Base-by-base conservation (phyloP, 2,329 filamentous ascomycete species). In the Pseudogymnoascus sp. region DNA sequence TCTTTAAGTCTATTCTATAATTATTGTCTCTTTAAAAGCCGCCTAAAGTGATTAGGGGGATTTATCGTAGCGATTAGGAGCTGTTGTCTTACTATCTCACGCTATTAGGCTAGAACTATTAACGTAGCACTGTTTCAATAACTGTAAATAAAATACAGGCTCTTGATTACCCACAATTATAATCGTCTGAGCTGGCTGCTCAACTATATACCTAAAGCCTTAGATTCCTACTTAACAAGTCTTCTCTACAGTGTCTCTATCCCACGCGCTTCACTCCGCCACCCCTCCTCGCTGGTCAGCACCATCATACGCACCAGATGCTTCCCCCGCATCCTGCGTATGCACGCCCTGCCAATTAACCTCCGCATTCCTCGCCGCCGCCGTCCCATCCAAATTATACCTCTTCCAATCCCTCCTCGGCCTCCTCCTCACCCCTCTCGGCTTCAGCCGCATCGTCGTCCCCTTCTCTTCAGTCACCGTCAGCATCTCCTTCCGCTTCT, bases 171-270 rank as follows among this genome's bases (percentile, higher is more conserved):
- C 4, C 23, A 51, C 86, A 70, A 12, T 12, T 29, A 51, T 26
- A 93, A 91, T 73, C 85, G 12, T 10, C 45, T 51, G 2, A n/a
- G 45, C 12, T 51, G 14, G 1, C 10, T 26, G 3, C 21, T 51
- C 3, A 51, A 26, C 8, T 14, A 8, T 51, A 26, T 51, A 51
- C 21, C 21, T 8, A 29, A 54, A 4, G 4, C 14, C 12, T 26
- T 5, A 26, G 18, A 3, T 40, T n/a, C 39, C n/a, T 4, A 51
- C 21, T 21, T 29, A 51, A 26, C 12, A n/a, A 12, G 12, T n/a
- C 10, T 8, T 14, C 1, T 31, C 8, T 1, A 31, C 14, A n/a
- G 26, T 47, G 21, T 54, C 47, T 8, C 47, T 8, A 29, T 5
- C 4, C 8, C n/a, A 2, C 8, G 7, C 8, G 11, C 26, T 12